phyloP scores from a whole-genome alignment of 208 protist species.

The Trypanosoma platydactyli region DNA sequence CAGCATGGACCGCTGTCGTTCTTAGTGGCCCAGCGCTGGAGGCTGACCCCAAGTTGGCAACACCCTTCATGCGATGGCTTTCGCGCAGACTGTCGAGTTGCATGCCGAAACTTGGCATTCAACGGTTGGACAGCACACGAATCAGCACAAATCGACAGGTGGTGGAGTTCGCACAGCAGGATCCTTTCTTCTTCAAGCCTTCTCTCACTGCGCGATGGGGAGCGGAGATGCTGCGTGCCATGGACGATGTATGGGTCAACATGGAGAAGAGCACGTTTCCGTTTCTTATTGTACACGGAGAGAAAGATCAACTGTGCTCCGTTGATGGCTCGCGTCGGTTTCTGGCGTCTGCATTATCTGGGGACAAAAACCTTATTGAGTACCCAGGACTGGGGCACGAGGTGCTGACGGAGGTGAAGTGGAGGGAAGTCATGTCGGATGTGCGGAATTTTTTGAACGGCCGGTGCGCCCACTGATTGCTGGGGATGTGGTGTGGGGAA shows the following conservation, averaged over 20 bases:
- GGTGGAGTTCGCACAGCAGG: conserved; percentile 55
- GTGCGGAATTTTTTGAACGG: conserved; percentile 48
- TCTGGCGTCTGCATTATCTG: conserved; percentile 35
- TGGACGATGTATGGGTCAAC: conserved; percentile 34
- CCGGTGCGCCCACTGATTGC: background rate
- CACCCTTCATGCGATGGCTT: conserved; percentile 25
- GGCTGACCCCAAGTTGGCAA: conserved; percentile 12
- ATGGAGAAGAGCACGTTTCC: conserved; percentile 42
- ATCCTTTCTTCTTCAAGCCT: conserved; percentile 48
- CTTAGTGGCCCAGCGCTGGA: conserved; percentile 62
- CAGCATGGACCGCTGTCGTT: conserved; percentile 38
- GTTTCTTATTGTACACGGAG: conserved; percentile 67
- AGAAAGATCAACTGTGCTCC: conserved; percentile 47
- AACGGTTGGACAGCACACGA: conserved; percentile 25
- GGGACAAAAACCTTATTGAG: conserved; percentile 47
- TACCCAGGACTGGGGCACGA: conserved; percentile 57
- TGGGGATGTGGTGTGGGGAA: background rate
- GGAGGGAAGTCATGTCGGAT: conserved; percentile 49
- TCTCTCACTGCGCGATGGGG: conserved; percentile 48
- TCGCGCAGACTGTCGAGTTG: conserved; percentile 30
- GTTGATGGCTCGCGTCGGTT: conserved; percentile 42
- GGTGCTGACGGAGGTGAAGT: conserved; percentile 62
- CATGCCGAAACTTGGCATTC: conserved; percentile 52
- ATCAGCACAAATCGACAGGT: conserved; percentile 53
- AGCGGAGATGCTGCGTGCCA: conserved; percentile 45